Evolutionary conservation across 2,329 filamentous ascomycete species (phyloP), one percentile per base, ranked within the genome.

Genomic region (Dichotomopilus funicola): DNA sequence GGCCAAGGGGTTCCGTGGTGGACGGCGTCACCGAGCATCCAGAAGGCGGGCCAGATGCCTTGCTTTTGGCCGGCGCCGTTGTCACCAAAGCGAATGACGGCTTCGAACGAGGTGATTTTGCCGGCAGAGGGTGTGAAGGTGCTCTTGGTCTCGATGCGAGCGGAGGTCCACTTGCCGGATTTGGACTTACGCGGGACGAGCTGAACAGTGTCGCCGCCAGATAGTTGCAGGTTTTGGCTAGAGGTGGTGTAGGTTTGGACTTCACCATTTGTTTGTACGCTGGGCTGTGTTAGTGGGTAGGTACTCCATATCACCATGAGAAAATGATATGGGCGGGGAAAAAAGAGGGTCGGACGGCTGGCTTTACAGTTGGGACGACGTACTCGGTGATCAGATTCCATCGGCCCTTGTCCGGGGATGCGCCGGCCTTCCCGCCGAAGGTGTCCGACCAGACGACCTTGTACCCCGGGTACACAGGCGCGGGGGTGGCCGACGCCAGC

Each of bases 1-100:
- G 80, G 80, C 80, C 80, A 83, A 11, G 62, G 38, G 1, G 71
- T 73, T 7, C 77, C 78, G 45, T 73, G 69, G 33, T 76, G 74
- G 53, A 77, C 69, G 9, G 73, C 65, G 49, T 80, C 72, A 42
- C 80, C 79, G 12, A 82, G 71, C 58, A 81, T 70, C 79, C 79
- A 83, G 62, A 82, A 82, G 0, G 80, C 80, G 0, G 80, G 79
- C 80, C 79, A 83, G 49, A 82, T 71, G 4, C 80, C 80, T 61
- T 80, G 72, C 66, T 80, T 78, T 44, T 66, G 64, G 19, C 50
- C 49, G 13, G 53, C 38, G 1, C 65, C 43, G 65, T 74, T 74
- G 56, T 62, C 62, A 10, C 77, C 80, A 47, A 81, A 70, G 38
- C 77, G 74, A 46, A 82, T 67, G 31, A 66, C 65, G 4, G 74